phyloP scores from a whole-genome alignment of 2,329 filamentous ascomycete genomes.

The Beauveria medogensis region DNA sequence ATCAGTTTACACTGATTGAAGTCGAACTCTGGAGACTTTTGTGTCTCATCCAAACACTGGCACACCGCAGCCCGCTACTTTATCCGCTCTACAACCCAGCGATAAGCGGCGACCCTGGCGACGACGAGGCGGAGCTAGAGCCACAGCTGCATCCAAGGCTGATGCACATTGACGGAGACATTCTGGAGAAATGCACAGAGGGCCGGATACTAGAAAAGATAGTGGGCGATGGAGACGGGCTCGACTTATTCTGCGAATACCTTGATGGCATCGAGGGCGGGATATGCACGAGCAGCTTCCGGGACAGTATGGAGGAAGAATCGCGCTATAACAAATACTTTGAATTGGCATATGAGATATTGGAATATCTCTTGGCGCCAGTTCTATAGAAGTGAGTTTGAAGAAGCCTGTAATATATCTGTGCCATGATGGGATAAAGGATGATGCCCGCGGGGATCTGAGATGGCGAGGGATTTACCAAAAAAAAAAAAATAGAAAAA shows the following conservation, averaged over 20 bases:
- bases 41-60: slow-evolving; percentile 64
- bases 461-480: too few relatives aligned
- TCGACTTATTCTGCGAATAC: slow-evolving; percentile 38
- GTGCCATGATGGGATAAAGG: neutral
- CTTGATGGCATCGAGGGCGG: slow-evolving; percentile 43
- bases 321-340: slow-evolving; percentile 30
- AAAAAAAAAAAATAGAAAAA: too few relatives aligned
- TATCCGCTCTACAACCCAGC: slow-evolving; percentile 36
- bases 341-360: slow-evolving; percentile 42
- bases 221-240: slow-evolving; percentile 24
- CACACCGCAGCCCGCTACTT: slow-evolving; percentile 36
- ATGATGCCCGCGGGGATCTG: too few relatives aligned
- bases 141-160: slow-evolving; percentile 33
- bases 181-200: slow-evolving; percentile 48
- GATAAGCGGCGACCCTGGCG: slow-evolving; percentile 13
- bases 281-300: slow-evolving; percentile 27
- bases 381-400: slow-evolving; percentile 30
- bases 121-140: slow-evolving; percentile 23
- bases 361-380: slow-evolving; percentile 45
- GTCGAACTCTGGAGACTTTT: slow-evolving; percentile 59
- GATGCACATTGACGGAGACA: slow-evolving; percentile 62
- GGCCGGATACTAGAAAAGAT: slow-evolving; percentile 36
- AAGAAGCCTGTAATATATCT: neutral
- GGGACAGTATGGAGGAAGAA: slow-evolving; percentile 17
- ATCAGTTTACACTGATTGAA: slow-evolving; percentile 60